Percentiles rank a stretch among this genome's conserved stretches.
These are phyloP conservation scores for Aureobasidium mangrovei DNA, from an alignment of 2,329 filamentous ascomycete species.

Conservation along the genomic window DNA sequence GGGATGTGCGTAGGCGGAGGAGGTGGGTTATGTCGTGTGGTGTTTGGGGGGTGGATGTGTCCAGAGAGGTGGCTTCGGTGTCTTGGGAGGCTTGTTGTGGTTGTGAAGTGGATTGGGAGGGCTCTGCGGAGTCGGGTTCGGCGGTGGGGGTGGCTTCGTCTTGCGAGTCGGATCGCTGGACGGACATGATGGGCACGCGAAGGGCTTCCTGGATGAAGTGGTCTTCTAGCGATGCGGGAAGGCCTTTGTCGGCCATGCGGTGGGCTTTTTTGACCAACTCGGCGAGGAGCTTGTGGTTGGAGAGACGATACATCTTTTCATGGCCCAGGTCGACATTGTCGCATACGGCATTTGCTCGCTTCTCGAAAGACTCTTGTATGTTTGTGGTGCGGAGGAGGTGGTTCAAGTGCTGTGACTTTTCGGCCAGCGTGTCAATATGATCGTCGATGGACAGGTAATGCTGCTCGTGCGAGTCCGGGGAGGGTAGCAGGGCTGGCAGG, in stretches of 20 bases:
- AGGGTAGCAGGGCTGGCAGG: slow-evolving; percentile 55
- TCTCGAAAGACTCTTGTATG: slow-evolving; percentile 37
- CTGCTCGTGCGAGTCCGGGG: slow-evolving; percentile 45
- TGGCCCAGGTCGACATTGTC: slow-evolving; percentile 76
- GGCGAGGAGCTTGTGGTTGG: slow-evolving; percentile 57
- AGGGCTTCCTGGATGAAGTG: slow-evolving; percentile 69
- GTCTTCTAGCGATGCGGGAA: slow-evolving; percentile 78
- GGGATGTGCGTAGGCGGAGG: slow-evolving; percentile 55
- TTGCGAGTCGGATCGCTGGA: slow-evolving; percentile 36
- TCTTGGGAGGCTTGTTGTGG: neutral
- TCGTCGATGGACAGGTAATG: slow-evolving; percentile 64
- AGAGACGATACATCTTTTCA: slow-evolving; percentile 78
- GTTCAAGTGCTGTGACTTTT: slow-evolving; percentile 49
- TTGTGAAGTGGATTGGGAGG: slow-evolving; percentile 12
- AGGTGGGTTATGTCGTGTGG: slow-evolving; percentile 43
- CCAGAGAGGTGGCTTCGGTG: slow-evolving; percentile 20
- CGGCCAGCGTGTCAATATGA: slow-evolving; percentile 55
- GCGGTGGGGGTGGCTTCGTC: neutral
- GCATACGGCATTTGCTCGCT: slow-evolving; percentile 61
- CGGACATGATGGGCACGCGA: slow-evolving; percentile 63
- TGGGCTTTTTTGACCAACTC: slow-evolving; percentile 64
- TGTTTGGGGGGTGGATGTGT: slow-evolving; percentile 24
- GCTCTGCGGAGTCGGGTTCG: slow-evolving; percentile 18
- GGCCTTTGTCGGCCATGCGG: slow-evolving; percentile 52
- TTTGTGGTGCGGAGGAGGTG: slow-evolving; percentile 40